Conservation (phyloP, 1,284 basidiomycete species). For the Cryptococcus maquisensis region DNA sequence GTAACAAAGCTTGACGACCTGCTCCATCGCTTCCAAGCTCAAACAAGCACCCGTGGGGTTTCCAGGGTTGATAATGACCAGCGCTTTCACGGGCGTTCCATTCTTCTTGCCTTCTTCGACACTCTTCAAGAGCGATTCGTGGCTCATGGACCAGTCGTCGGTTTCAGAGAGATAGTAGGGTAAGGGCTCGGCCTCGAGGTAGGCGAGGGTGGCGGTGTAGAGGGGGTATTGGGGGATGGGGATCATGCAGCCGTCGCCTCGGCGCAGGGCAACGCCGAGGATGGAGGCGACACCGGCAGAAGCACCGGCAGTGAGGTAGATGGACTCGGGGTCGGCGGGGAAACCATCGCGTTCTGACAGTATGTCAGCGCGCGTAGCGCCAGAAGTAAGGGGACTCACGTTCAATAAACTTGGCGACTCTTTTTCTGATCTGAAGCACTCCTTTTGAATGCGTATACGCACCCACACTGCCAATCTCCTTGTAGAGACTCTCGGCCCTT, state of each 20-base stretch:
- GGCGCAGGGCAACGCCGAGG: conserved; percentile 52
- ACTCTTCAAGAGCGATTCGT: conserved; percentile 63
- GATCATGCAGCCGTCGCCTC: conserved; percentile 56
- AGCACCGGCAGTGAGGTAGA: conserved; percentile 92
- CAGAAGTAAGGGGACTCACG: conserved; percentile 52
- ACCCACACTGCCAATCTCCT: conserved; percentile 89
- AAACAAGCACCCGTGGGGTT: conserved; percentile 89
- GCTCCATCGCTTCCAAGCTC: conserved; percentile 63
- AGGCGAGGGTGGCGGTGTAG: conserved; percentile 89
- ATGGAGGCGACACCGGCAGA: conserved; percentile 87
- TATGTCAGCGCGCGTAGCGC: background rate
- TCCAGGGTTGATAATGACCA: conserved; percentile 94
- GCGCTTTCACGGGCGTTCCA: conserved; percentile 66
- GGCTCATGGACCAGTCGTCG: conserved; percentile 79
- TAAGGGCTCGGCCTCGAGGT: conserved; percentile 72
- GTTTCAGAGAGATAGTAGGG: conserved; percentile 86
- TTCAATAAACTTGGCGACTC: conserved; percentile 85
- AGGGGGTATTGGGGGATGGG: conserved; percentile 98
- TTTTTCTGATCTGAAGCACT: conserved; percentile 78
- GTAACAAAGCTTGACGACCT: conserved; percentile 75
- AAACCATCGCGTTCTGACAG: conserved; percentile 76
- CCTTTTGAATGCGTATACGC: conserved; percentile 97
- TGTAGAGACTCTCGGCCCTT: conserved; percentile 71
- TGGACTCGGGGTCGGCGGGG: conserved; percentile 74
- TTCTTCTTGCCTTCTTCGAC: conserved; percentile 64